Conservation (phyloP, 129 eudicot genomes). For the Flaveria linearis region DNA sequence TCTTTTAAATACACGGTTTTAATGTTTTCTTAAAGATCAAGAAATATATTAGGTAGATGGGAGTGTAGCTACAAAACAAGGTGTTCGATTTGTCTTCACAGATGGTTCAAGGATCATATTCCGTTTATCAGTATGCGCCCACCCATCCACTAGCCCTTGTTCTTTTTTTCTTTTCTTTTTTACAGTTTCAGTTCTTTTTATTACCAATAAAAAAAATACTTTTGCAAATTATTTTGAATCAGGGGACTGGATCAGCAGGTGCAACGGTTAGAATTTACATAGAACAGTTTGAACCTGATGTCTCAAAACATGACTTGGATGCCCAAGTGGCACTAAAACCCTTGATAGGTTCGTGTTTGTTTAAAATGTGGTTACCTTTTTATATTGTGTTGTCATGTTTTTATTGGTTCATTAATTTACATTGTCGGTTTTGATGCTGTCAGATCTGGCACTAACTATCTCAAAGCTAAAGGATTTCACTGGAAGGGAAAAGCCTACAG, state of each 20-base stretch:
- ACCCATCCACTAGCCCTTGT: neutral
- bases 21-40: neutral
- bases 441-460: constrained; percentile 83
- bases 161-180: neutral
- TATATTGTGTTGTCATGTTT: neutral
- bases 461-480: constrained; percentile 95
- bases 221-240: neutral
- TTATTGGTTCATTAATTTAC: constrained; percentile 1
- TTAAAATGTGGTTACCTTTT: neutral
- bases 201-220: neutral
- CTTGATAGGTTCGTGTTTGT: constrained; percentile 69
- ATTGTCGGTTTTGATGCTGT: constrained; percentile 9
- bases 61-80: constrained; percentile 91
- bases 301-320: constrained; percentile 84
- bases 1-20: neutral
- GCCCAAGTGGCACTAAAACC: constrained; percentile 92
- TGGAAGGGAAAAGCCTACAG: constrained; percentile 97
- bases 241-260: constrained; percentile 99
- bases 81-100: constrained; percentile 90
- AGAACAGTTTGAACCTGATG: constrained; percentile 96
- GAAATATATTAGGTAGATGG: constrained; percentile 74
- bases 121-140: constrained; percentile 71
- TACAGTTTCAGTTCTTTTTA: neutral
- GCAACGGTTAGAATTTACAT: constrained; percentile 91
- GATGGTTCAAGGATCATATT: constrained; percentile 97